These are phyloP conservation scores for Paraleonurus japonicus DNA, from an alignment of 257 asterid genomes.

Conservation along the genomic window DNA sequence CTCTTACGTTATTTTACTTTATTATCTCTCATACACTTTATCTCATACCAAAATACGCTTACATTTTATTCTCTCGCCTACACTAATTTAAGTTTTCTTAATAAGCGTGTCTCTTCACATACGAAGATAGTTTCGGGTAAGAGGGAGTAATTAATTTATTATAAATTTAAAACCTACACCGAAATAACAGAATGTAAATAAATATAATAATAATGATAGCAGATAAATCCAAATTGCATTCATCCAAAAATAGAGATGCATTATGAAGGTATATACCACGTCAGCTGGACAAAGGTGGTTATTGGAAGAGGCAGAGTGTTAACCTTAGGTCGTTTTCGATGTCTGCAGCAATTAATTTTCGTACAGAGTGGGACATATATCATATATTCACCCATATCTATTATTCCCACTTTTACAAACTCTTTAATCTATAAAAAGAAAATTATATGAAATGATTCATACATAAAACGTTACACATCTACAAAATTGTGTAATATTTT, in stretches of 20 bases:
- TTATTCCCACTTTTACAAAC: not conserved
- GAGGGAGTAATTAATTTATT: not conserved
- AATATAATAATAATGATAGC: no score
- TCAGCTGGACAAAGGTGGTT: slow-evolving; percentile 18
- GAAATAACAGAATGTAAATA: not conserved
- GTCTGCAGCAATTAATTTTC: slow-evolving; percentile 23
- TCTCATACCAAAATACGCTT: no score
- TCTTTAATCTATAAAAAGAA: not conserved
- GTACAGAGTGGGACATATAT: slow-evolving; percentile 15
- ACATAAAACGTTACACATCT: no score
- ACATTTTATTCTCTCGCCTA: no score
- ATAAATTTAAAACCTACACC: not conserved
- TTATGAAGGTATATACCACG: slow-evolving; percentile 1
- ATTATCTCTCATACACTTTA: no score
- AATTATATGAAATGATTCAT: no score
- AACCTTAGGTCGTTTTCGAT: slow-evolving; percentile 23
- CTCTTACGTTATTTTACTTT: no score
- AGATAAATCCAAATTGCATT: no score
- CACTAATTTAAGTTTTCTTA: no score
- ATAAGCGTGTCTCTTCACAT: no score
- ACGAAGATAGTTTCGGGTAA: no score
- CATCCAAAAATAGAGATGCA: not conserved
- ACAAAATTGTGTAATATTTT: no score
- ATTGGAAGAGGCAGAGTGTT: slow-evolving; percentile 17
- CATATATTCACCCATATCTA: not conserved